These are phyloP conservation scores for Aspergillus alliaceus DNA, from an alignment of 2,329 filamentous ascomycete species.

Conservation along the genomic window DNA sequence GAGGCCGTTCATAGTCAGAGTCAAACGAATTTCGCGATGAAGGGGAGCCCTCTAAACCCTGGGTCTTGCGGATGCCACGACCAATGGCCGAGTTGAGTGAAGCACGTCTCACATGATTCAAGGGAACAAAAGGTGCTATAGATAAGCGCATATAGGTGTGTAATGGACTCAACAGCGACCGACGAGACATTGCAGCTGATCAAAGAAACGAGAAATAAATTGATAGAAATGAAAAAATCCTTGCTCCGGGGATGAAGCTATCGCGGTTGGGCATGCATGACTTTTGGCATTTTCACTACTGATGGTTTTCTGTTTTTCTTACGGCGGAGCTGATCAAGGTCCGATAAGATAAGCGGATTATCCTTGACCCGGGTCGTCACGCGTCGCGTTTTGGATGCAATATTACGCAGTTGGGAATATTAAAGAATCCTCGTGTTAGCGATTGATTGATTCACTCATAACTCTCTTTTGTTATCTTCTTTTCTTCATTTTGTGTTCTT, in stretches of 20 bases:
- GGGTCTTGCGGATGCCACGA: constrained; percentile 59
- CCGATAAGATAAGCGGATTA: constrained; percentile 23
- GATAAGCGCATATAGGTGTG: constrained; percentile 16
- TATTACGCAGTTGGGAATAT: constrained; percentile 13
- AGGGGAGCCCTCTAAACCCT: constrained; percentile 1
- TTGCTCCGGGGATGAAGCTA: background rate
- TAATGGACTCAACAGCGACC: constrained; percentile 5
- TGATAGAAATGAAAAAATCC: background rate
- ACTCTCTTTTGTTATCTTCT: too few relatives aligned
- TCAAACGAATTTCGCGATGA: background rate
- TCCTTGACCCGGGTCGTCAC: constrained; percentile 8
- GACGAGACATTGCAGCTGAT: constrained; percentile 8
- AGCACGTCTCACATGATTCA: constrained; percentile 42
- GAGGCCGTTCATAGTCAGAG: background rate
- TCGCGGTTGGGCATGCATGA: background rate
- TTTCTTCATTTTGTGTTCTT: constrained; percentile 5
- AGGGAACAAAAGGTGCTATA: constrained; percentile 5
- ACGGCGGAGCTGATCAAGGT: constrained; percentile 15
- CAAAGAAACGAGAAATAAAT: background rate
- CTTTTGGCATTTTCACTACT: background rate
- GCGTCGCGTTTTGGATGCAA: constrained; percentile 11
- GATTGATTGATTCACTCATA: background rate
- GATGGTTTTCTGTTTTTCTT: constrained; percentile 6
- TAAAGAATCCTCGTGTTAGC: background rate
- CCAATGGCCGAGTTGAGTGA: constrained; percentile 70